Percentiles rank a stretch among this genome's conserved stretches.
Evolutionary conservation across 208 protist genomes (phyloP).

Genomic region (Crithidia brevicula): DNA sequence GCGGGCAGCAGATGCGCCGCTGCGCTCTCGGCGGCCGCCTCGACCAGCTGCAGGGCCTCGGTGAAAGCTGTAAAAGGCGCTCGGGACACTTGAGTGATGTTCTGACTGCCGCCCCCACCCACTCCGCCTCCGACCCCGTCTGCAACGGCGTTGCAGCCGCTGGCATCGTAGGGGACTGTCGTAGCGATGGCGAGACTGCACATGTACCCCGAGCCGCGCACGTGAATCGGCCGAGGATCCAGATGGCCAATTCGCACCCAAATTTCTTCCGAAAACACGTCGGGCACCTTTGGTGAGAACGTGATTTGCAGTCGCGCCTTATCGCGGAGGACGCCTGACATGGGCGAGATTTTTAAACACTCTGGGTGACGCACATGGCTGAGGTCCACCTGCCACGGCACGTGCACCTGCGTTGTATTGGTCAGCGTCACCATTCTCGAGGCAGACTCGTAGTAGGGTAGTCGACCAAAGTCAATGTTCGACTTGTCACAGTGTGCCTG

Average conservation of each 20-base stretch:
- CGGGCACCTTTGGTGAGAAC: constrained; percentile 87
- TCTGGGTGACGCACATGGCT: constrained; percentile 45
- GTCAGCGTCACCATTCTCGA: constrained; percentile 81
- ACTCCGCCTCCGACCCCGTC: too few species aligned
- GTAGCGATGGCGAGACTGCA: constrained; percentile 52
- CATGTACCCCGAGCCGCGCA: constrained; percentile 79
- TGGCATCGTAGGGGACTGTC: constrained; percentile 5
- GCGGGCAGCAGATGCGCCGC: background rate
- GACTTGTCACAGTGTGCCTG: constrained; percentile 85
- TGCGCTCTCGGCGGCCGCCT: background rate
- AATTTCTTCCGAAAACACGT: constrained; percentile 83
- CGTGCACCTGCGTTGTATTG: constrained; percentile 91
- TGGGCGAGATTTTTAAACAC: constrained; percentile 78
- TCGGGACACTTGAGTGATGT: constrained; percentile 12
- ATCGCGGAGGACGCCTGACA: constrained; percentile 69
- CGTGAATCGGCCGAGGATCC: constrained; percentile 87
- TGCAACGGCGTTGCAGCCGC: background rate
- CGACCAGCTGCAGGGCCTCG: constrained; percentile 23
- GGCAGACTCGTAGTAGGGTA: constrained; percentile 73
- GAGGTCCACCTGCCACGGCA: constrained; percentile 80
- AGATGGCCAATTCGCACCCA: constrained; percentile 92
- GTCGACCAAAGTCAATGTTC: constrained; percentile 91
- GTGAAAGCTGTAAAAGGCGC: constrained; percentile 25
- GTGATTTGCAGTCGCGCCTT: constrained; percentile 75
- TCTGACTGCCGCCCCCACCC: too few species aligned